Percentiles rank a stretch among this genome's conserved stretches.
These are phyloP conservation scores for Colletotrichum aenigma DNA, from an alignment of 2,329 filamentous ascomycete species.

Conservation along the genomic window DNA sequence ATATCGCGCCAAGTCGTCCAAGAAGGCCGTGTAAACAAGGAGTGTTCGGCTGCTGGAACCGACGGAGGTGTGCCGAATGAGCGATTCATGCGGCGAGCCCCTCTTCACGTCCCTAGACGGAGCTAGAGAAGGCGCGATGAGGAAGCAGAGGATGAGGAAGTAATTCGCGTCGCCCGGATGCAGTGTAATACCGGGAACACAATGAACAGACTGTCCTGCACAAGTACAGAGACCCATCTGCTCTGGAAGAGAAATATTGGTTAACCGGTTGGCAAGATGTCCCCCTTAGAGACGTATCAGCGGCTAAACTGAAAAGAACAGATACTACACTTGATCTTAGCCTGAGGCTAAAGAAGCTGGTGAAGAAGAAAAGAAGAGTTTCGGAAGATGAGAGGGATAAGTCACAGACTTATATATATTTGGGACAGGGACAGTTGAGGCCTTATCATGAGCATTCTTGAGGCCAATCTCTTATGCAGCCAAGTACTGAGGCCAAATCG, in stretches of 20 bases:
- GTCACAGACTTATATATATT: not conserved
- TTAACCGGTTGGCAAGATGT: not conserved
- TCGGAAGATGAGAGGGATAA: not conserved
- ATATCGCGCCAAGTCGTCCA: not conserved
- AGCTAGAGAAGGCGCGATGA: not conserved
- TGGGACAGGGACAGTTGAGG: not conserved
- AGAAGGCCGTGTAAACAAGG: not conserved
- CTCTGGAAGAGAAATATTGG: not conserved
- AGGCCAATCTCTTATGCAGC: not conserved
- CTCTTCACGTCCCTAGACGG: not conserved
- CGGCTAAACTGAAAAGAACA: not conserved
- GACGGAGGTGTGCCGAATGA: not conserved
- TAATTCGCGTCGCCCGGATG: not conserved
- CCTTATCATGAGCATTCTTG: not conserved
- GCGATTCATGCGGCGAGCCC: not conserved
- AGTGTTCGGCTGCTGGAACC: not conserved
- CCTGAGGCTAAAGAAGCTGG: slow-evolving; percentile 25
- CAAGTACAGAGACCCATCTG: not conserved
- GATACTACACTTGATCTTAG: slow-evolving; percentile 19
- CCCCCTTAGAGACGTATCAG: not conserved
- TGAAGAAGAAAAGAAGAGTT: slow-evolving; percentile 17
- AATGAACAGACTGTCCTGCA: not conserved
- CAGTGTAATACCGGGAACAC: slow-evolving; percentile 5
- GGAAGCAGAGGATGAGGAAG: not conserved
- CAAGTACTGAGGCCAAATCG: not conserved